Evolutionary conservation across 140 eudicot species (phyloP), one percentile per base, ranked within the genome.

Genomic region (Stevia rebaudiana): DNA sequence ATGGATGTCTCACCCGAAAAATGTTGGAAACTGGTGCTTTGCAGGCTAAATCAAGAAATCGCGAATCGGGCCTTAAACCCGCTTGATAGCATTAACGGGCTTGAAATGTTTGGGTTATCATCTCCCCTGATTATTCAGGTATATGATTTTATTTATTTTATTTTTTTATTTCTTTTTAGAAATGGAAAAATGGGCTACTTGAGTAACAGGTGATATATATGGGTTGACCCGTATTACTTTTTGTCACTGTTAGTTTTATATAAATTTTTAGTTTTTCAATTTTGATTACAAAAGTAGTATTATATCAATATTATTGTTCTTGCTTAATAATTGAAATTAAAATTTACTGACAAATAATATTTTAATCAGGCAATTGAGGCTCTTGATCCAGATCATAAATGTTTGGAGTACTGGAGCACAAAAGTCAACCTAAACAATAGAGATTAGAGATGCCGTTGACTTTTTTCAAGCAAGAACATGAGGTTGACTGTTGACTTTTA

Each of bases 51-150:
- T 63, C 77, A 79, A 74, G 84, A 79, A 73, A 72, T 83, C 6
- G 82, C 60, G 41, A 55, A 39, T 22, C 56, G 40, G 54, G 83
- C 71, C 13, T 10, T 77, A 40, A 78, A 50, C 55, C 79, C 76
- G n/a, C 64, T 63, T 3, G 31, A 36, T 44, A 72, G 69, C 72
- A 62, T 84, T 56, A 69, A 70, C 13, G 95, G 94, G 61, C 83
- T 84, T 33, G 69, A 73, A 77, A 84, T 87, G 95, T 87, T 84
- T 72, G 95, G 95, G 53, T 72, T 87, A 33, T 80, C 48, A 28
- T 73, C 84, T 11, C 86, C 83, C 4, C 24, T 67, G 41, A 69
- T 84, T 36, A 28, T 84, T 56, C 78, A 81, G 88, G 95, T 87
- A 76, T 30, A 47, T 57, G 42, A 31, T n/a, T n/a, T n/a, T n/a